Conservation (phyloP, 2,329 filamentous ascomycete genomes). For the Verticillium tricorpus region DNA sequence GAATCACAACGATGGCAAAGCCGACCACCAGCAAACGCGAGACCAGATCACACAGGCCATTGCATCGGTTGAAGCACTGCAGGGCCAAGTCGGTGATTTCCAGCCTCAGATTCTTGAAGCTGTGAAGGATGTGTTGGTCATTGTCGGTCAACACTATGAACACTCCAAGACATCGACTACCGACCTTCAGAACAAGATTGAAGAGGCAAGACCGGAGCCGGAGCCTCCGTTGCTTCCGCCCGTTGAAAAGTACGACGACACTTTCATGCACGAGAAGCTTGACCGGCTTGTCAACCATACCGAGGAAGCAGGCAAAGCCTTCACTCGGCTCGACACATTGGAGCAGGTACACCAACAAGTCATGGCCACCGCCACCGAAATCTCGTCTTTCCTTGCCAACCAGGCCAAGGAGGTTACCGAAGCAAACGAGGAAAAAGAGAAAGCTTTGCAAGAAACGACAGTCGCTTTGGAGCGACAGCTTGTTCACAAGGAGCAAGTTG, state of each 20-base stretch:
- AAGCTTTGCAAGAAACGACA: conserved; percentile 73
- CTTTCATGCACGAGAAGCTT: conserved; percentile 22
- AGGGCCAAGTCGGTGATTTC: conserved; percentile 74
- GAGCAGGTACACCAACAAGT: conserved; percentile 89
- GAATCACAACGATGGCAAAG: conserved; percentile 65
- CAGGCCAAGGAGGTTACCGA: conserved; percentile 73
- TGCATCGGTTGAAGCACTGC: conserved; percentile 67
- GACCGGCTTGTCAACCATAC: conserved; percentile 44
- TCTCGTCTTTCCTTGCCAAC: conserved; percentile 73
- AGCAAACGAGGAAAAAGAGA: conserved; percentile 74
- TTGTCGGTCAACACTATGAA: conserved; percentile 84
- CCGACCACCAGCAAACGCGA: conserved; percentile 77
- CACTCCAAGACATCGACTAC: conserved; percentile 67
- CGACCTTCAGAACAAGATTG: conserved; percentile 53
- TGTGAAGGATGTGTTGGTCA: conserved; percentile 76
- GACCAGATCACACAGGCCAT: conserved; percentile 75
- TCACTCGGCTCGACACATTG: conserved; percentile 73
- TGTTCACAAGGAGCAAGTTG: conserved; percentile 59
- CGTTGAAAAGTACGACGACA: conserved; percentile 16
- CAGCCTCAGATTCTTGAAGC: conserved; percentile 85
- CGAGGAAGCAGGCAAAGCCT: conserved; percentile 62
- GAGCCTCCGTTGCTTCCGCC: conserved; percentile 7
- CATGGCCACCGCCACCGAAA: conserved; percentile 74
- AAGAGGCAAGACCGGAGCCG: conserved; percentile 52
- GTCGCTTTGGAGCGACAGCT: conserved; percentile 75